phyloP scores from a whole-genome alignment of 805 yeast species.

The Naumovozyma castellii region DNA sequence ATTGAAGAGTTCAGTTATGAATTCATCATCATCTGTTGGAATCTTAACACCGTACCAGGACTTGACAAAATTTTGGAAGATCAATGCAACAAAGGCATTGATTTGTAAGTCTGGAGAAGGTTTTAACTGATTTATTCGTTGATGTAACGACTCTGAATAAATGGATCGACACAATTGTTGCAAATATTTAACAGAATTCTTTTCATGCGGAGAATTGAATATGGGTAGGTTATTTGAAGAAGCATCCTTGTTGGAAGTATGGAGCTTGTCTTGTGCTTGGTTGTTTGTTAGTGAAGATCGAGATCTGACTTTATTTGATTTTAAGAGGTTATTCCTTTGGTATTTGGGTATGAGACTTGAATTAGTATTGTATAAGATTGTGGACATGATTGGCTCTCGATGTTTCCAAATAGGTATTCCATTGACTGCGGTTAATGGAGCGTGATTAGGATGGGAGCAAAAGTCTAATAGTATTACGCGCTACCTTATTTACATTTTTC shows the following conservation, averaged over 20 bases:
- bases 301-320: constrained; percentile 1
- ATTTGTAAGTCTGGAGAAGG: constrained; percentile 11
- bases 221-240: neutral
- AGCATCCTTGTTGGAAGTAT: neutral
- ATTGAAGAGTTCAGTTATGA: constrained; percentile 12
- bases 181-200: constrained; percentile 20
- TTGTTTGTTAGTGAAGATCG: neutral
- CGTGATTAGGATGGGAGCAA: no score
- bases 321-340: constrained; percentile 14
- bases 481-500: no score
- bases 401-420: no score
- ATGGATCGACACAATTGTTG: constrained; percentile 20
- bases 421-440: no score
- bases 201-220: constrained; percentile 2
- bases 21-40: constrained; percentile 18
- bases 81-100: constrained; percentile 19
- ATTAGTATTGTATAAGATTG: constrained; percentile 25
- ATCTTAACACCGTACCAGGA: constrained; percentile 29
- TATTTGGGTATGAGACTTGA: constrained; percentile 22
- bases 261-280: no score
- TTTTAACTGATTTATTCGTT: constrained; percentile 7
- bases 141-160: constrained; percentile 15
- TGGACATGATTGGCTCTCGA: constrained; percentile 10
- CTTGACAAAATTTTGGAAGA: constrained; percentile 19
- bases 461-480: no score